phyloP scores from a whole-genome alignment of 441 rosid species.

The Brassica hybrid region DNA sequence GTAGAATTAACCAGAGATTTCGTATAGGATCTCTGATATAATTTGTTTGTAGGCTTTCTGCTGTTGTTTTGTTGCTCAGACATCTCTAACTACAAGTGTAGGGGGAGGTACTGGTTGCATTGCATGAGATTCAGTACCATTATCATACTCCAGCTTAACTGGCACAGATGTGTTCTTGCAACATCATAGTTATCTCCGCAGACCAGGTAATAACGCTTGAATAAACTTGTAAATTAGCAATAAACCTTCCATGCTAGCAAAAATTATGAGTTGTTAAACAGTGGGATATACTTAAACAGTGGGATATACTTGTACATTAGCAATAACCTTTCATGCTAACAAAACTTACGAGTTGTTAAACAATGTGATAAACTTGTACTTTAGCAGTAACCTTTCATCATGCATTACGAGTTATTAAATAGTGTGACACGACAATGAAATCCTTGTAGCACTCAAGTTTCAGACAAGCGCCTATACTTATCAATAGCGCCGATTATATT shows the following conservation, averaged over 20 bases:
- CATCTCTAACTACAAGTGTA: conserved; percentile 20
- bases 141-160: conserved; percentile 18
- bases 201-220: conserved; percentile 25
- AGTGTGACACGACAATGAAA: not conserved
- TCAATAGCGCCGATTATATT: not conserved
- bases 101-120: conserved; percentile 20
- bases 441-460: too few species aligned
- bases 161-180: conserved; percentile 24
- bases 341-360: not conserved
- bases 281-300: not conserved
- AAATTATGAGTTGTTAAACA: not conserved
- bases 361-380: not conserved
- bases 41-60: not conserved
- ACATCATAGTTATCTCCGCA: conserved; percentile 10
- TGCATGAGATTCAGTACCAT: conserved; percentile 16
- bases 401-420: not conserved
- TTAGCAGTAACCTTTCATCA: too few species aligned
- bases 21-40: conserved; percentile 3
- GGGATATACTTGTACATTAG: not conserved
- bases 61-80: conserved; percentile 33
- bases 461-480: too few species aligned
- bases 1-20: conserved; percentile 2
- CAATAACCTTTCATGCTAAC: not conserved
- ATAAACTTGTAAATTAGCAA: not conserved
- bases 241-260: not conserved